Evolutionary conservation across 805 yeast species (phyloP).

Genomic region (Candida pini): DNA sequence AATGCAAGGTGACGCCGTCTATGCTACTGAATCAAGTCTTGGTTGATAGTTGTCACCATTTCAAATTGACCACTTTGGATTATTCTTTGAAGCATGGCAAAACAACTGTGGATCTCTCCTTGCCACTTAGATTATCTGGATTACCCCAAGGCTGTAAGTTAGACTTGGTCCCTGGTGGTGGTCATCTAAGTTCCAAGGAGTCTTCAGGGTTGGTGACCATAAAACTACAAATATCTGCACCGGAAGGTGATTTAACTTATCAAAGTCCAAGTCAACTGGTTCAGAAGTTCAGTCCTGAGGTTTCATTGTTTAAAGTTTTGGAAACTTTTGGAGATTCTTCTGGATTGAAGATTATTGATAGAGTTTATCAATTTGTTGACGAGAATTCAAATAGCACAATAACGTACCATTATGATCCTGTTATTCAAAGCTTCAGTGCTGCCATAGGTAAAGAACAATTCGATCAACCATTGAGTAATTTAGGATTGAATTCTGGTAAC

Average conservation of each 20-base stretch:
- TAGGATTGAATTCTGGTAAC: constrained; percentile 23
- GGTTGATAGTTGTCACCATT: constrained; percentile 30
- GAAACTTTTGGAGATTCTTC: constrained; percentile 9
- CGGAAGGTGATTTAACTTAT: constrained; percentile 12
- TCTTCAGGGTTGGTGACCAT: constrained; percentile 11
- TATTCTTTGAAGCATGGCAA: constrained; percentile 25
- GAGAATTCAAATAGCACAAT: not conserved
- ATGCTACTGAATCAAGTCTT: constrained; percentile 33
- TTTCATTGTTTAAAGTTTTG: constrained; percentile 11
- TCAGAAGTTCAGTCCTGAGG: constrained; percentile 6
- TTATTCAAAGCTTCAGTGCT: constrained; percentile 22
- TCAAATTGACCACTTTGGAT: constrained; percentile 24
- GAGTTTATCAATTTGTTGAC: constrained; percentile 2
- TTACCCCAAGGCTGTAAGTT: constrained; percentile 42
- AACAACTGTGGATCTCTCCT: constrained; percentile 29
- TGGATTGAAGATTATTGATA: constrained; percentile 6
- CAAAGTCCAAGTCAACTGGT: constrained; percentile 8
- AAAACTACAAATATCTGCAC: constrained; percentile 19
- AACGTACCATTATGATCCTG: constrained; percentile 12
- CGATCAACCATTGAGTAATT: constrained; percentile 14
- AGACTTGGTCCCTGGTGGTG: constrained; percentile 14
- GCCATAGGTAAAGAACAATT: constrained; percentile 16
- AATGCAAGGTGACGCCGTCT: constrained; percentile 30
- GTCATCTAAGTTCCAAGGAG: constrained; percentile 1
- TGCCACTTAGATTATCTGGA: constrained; percentile 39